Evolutionary conservation across 495 filamentous ascomycete genomes (phyloP).

Genomic region (Aspergillus panamensis): DNA sequence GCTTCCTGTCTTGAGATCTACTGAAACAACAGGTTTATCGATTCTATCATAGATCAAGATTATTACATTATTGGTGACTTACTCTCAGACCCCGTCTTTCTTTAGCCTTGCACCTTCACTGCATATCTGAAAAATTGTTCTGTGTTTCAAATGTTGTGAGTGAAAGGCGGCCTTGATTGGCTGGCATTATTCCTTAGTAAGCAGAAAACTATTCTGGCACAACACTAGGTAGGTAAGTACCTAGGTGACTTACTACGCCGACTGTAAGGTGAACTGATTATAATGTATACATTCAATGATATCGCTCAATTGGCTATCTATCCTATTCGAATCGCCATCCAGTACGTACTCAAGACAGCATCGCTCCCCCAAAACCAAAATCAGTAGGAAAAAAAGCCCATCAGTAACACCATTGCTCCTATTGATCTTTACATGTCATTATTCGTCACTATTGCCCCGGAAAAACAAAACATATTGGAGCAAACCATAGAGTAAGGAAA

Average conservation of each 20-base stretch:
- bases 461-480: constrained; percentile 21
- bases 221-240: too few relatives aligned
- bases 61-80: too few relatives aligned
- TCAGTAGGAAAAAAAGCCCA: constrained; percentile 11
- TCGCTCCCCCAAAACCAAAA: constrained; percentile 7
- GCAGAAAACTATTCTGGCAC: not conserved
- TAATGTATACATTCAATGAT: not conserved
- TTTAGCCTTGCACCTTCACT: too few relatives aligned
- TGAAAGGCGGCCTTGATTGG: not conserved
- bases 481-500: constrained; percentile 14
- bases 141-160: not conserved
- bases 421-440: constrained; percentile 30
- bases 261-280: not conserved
- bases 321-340: not conserved
- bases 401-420: constrained; percentile 18
- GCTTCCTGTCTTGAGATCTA: too few relatives aligned
- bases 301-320: not conserved
- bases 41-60: too few relatives aligned
- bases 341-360: not conserved
- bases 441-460: constrained; percentile 27
- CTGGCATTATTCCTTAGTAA: not conserved
- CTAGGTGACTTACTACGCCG: too few relatives aligned
- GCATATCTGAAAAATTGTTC: not conserved
- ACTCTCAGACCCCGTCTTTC: too few relatives aligned
- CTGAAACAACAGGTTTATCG: too few relatives aligned